These are phyloP conservation scores for Singerocomus inundabilis DNA, from an alignment of 1,284 basidiomycete species.

Conservation along the genomic window DNA sequence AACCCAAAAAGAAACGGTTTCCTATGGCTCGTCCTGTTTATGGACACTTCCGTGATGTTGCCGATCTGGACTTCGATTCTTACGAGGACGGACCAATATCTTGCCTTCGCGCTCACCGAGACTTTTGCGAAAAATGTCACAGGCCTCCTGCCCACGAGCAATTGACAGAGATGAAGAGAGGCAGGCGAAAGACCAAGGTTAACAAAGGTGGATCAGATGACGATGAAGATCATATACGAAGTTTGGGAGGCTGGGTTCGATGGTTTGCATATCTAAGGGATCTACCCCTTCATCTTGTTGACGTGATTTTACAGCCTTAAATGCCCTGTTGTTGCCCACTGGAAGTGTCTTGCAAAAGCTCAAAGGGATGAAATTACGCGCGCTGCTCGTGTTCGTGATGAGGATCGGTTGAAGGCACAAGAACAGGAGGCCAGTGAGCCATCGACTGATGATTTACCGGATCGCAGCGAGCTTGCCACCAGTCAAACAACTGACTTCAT, in stretches of 20 bases:
- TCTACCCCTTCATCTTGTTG: conserved; percentile 7
- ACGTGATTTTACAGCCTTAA: conserved; percentile 49
- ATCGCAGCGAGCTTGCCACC: conserved; percentile 41
- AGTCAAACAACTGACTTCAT: conserved; percentile 74
- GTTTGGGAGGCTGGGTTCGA: conserved; percentile 80
- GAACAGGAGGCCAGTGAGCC: conserved; percentile 20
- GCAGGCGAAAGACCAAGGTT: conserved; percentile 38
- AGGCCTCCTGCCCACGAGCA: conserved; percentile 55
- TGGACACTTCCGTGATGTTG: conserved; percentile 60
- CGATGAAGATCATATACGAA: conserved; percentile 53
- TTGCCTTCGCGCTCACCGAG: conserved; percentile 57
- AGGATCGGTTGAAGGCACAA: conserved; percentile 37
- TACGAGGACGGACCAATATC: conserved; percentile 56
- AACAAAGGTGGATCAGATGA: conserved; percentile 41
- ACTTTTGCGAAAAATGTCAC: conserved; percentile 71
- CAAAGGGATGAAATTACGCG: conserved; percentile 74
- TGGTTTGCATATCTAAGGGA: conserved; percentile 51
- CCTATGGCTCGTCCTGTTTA: conserved; percentile 58
- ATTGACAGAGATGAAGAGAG: conserved; percentile 45
- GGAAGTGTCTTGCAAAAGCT: conserved; percentile 67
- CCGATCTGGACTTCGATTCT: conserved; percentile 55
- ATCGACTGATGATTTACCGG: conserved; percentile 24
- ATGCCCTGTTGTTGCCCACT: conserved; percentile 78
- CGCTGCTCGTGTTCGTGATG: conserved; percentile 56
- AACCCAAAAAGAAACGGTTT: conserved; percentile 37